Evolutionary conservation across 2,329 filamentous ascomycete genomes (phyloP).

Genomic region (Hymenoscyphus occultus): DNA sequence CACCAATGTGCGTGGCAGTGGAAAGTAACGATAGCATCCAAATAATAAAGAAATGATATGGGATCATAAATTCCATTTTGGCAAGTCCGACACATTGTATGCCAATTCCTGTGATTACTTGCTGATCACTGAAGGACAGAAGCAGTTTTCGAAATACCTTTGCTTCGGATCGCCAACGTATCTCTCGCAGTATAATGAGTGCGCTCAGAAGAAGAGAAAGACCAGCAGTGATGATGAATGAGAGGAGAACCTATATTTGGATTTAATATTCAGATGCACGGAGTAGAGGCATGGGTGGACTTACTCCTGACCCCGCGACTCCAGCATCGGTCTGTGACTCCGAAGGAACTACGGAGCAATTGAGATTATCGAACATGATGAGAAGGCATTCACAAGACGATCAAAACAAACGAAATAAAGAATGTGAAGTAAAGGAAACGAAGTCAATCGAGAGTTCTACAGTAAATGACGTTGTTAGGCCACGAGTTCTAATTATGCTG

Average conservation of each 20-base stretch:
- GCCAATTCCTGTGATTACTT: constrained; percentile 67
- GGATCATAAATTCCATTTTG: constrained; percentile 55
- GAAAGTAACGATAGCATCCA: constrained; percentile 65
- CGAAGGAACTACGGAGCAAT: constrained; percentile 16
- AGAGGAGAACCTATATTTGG: constrained; percentile 53
- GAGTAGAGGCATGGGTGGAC: constrained; percentile 25
- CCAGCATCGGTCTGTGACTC: constrained; percentile 46
- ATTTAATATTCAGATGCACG: constrained; percentile 2
- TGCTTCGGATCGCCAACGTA: constrained; percentile 44
- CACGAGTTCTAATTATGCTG: constrained; percentile 2
- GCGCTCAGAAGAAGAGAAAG: constrained; percentile 54
- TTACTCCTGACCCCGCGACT: constrained; percentile 55
- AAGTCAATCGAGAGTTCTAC: neutral
- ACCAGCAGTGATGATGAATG: constrained; percentile 62
- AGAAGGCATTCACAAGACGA: neutral
- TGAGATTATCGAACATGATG: constrained; percentile 9
- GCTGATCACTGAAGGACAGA: constrained; percentile 63
- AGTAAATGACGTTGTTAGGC: constrained; percentile 1
- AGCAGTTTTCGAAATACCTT: constrained; percentile 61
- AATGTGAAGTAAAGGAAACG: neutral
- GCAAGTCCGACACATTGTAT: constrained; percentile 62
- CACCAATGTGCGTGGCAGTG: constrained; percentile 63
- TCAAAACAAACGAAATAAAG: neutral
- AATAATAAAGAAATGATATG: constrained; percentile 70
- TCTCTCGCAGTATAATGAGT: constrained; percentile 55